These are phyloP conservation scores for Saksenaea oblongispora DNA, from an alignment of 371 early-diverging fungal species.

Conservation along the genomic window DNA sequence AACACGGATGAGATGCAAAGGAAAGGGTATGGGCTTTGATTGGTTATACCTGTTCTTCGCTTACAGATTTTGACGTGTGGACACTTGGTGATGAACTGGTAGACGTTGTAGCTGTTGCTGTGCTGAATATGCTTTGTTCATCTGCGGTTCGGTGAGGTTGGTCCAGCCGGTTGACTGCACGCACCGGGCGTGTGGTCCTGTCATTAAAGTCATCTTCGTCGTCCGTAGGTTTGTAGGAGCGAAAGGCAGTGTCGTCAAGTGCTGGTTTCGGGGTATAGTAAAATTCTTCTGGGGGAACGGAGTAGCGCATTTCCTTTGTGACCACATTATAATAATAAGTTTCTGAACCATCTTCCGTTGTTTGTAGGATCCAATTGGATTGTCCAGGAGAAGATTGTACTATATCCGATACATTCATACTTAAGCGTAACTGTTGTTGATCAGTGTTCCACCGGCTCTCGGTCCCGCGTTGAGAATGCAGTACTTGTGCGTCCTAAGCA, in stretches of 20 bases:
- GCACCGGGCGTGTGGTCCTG: slow-evolving; percentile 29
- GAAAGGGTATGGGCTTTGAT: not conserved
- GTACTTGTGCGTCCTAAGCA: slow-evolving; percentile 6
- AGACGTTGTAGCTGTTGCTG: slow-evolving; percentile 12
- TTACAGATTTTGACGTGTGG: slow-evolving; percentile 11
- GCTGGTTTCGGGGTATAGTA: not conserved
- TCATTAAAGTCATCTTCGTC: slow-evolving; percentile 11
- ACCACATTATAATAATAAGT: slow-evolving; percentile 53
- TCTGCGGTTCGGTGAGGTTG: slow-evolving; percentile 10
- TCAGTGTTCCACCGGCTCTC: slow-evolving; percentile 6
- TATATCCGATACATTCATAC: slow-evolving; percentile 18
- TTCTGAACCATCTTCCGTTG: slow-evolving; percentile 60
- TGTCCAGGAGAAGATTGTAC: slow-evolving; percentile 15
- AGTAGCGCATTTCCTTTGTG: slow-evolving; percentile 59
- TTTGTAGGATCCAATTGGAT: slow-evolving; percentile 52
- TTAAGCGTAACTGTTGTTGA: slow-evolving; percentile 21
- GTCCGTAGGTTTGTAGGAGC: not conserved
- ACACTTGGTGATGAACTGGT: slow-evolving; percentile 19
- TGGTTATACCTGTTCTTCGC: slow-evolving; percentile 20
- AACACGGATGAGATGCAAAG: not conserved
- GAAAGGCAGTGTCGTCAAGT: not conserved
- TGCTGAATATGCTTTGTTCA: slow-evolving; percentile 14
- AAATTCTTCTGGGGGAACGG: slow-evolving; percentile 40
- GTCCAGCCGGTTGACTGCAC: slow-evolving; percentile 28
- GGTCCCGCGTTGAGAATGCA: not conserved